Conservation (phyloP, 108 stramenopile genomes). For the Pseudonitzschia delicatissima region DNA sequence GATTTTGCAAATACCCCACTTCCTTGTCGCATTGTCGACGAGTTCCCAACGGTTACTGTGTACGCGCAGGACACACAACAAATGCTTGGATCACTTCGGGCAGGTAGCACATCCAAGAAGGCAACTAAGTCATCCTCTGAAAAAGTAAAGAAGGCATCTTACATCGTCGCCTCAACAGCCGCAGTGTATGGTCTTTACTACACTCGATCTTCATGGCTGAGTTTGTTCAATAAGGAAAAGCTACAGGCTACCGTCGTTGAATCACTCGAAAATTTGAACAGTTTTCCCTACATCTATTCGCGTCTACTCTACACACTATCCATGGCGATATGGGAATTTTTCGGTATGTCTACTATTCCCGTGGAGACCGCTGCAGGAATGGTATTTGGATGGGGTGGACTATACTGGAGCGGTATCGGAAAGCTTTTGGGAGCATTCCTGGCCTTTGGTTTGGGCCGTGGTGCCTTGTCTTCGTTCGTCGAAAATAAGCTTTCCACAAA, state of each 20-base stretch:
- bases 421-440: slow-evolving; percentile 65
- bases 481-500: slow-evolving; percentile 43
- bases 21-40: too few species aligned
- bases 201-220: slow-evolving; percentile 14
- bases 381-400: slow-evolving; percentile 37
- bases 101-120: background rate
- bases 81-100: slow-evolving; percentile 2
- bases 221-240: slow-evolving; percentile 27
- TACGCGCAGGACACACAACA: too few species aligned
- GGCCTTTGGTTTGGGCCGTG: slow-evolving; percentile 55
- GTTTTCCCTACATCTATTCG: slow-evolving; percentile 13
- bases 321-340: slow-evolving; percentile 46
- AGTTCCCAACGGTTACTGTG: too few species aligned
- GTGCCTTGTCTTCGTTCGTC: slow-evolving; percentile 39
- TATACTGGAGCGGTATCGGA: slow-evolving; percentile 38
- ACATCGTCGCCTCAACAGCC: background rate
- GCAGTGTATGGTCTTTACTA: slow-evolving; percentile 13
- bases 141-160: background rate
- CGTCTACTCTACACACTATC: slow-evolving; percentile 27
- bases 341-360: slow-evolving; percentile 53
- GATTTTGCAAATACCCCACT: too few species aligned
- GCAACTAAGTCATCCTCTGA: background rate
- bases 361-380: slow-evolving; percentile 59
- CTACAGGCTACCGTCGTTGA: slow-evolving; percentile 23
- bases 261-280: slow-evolving; percentile 23